Evolutionary conservation across 306 rosid genomes (phyloP).

Genomic region (Pterocarpus santalinus): DNA sequence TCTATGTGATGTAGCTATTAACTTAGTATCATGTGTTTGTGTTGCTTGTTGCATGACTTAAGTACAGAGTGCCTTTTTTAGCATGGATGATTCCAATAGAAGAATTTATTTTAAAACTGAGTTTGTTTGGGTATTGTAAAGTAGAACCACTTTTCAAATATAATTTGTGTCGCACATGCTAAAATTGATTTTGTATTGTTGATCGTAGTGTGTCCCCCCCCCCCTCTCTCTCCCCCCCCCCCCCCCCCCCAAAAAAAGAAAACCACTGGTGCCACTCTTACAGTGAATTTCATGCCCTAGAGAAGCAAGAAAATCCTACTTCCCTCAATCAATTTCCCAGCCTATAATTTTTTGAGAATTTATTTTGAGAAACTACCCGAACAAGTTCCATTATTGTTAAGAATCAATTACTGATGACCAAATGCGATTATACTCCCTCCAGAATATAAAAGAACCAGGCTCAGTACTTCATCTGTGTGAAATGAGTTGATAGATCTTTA

Average conservation of each 20-base stretch:
- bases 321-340: background rate
- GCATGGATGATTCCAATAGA: conserved; percentile 2
- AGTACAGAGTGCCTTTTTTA: conserved; percentile 1
- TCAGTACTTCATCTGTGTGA: background rate
- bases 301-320: background rate
- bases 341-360: background rate
- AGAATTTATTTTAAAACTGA: background rate
- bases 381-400: conserved; percentile 7
- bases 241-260: too few relatives aligned
- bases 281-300: conserved; percentile 3
- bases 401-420: background rate
- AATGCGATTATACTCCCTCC: conserved; percentile 18
- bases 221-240: too few relatives aligned
- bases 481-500: conserved; percentile 10
- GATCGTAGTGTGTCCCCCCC: background rate
- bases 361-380: conserved; percentile 3
- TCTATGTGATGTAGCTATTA: background rate
- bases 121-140: background rate
- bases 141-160: background rate
- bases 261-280: background rate
- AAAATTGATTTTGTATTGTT: conserved; percentile 1
- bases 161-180: background rate
- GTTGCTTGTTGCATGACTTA: conserved; percentile 26
- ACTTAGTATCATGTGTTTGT: background rate
- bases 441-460: background rate